Percentiles rank a stretch among this genome's conserved stretches.
Evolutionary conservation across 2,329 filamentous ascomycete species (phyloP).

Genomic region (Arthrobotrys megalospora): DNA sequence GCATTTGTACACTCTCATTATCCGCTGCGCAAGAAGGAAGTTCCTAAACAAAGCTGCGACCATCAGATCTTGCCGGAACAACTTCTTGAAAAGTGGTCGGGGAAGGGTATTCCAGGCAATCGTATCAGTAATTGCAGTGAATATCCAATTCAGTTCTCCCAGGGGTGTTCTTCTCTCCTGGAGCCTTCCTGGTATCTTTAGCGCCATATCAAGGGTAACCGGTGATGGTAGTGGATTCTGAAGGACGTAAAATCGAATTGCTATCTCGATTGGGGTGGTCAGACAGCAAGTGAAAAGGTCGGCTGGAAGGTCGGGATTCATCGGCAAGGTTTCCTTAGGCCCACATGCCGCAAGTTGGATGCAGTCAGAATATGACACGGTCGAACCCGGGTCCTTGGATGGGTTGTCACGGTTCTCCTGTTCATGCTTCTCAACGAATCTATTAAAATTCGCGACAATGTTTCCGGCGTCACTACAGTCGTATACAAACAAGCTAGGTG

Average conservation of each 20-base stretch:
- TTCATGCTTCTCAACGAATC: constrained; percentile 95
- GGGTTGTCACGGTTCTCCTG: constrained; percentile 84
- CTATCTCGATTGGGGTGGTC: constrained; percentile 98
- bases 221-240: constrained; percentile 83
- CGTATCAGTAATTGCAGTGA: constrained; percentile 97
- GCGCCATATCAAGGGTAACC: constrained; percentile 84
- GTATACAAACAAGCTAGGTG: constrained; percentile 96
- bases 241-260: constrained; percentile 93
- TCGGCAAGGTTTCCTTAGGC: constrained; percentile 91
- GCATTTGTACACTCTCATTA: constrained; percentile 97
- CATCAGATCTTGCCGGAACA: constrained; percentile 98
- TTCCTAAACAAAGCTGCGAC: constrained; percentile 98
- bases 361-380: constrained; percentile 80
- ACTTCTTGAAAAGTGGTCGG: constrained; percentile 91
- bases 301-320: constrained; percentile 91
- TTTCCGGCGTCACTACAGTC: constrained; percentile 97
- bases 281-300: constrained; percentile 97
- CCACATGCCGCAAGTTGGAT: constrained; percentile 95
- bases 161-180: constrained; percentile 94
- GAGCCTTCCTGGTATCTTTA: constrained; percentile 89
- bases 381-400: constrained; percentile 80
- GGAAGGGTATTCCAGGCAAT: constrained; percentile 98
- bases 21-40: constrained; percentile 91
- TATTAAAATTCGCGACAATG: constrained; percentile 93
- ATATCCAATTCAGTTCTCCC: constrained; percentile 98